phyloP scores from a whole-genome alignment of 2,329 filamentous ascomycete genomes.

The Shiraia bambusicola region DNA sequence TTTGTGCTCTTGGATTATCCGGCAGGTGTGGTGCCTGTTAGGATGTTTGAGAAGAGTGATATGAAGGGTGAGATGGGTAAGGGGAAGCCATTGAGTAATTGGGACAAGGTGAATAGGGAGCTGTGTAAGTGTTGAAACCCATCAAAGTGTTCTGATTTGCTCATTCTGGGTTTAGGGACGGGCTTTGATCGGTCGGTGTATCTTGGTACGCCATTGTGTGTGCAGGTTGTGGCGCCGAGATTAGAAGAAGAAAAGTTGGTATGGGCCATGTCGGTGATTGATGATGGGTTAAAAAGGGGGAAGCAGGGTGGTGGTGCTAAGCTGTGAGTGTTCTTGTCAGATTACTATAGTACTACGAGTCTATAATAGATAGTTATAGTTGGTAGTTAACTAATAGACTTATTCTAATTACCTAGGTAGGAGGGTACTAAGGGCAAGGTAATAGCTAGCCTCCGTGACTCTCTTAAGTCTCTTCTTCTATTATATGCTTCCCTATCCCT shows the following conservation, averaged over 20 bases:
- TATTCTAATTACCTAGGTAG: not conserved
- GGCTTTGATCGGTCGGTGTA: slow-evolving; percentile 57
- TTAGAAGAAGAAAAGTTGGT: slow-evolving; percentile 57
- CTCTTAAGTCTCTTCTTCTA: too few relatives aligned
- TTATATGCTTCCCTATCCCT: too few relatives aligned
- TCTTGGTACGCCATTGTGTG: slow-evolving; percentile 55
- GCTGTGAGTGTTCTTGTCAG: slow-evolving; percentile 6
- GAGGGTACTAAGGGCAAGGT: too few relatives aligned
- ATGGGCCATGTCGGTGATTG: slow-evolving; percentile 57
- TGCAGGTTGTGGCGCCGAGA: slow-evolving; percentile 60
- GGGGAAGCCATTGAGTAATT: slow-evolving; percentile 51
- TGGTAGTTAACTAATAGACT: not conserved
- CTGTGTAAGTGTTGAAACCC: slow-evolving; percentile 50
- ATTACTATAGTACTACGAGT: not conserved
- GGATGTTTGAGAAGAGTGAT: slow-evolving; percentile 53
- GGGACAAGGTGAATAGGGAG: slow-evolving; percentile 62
- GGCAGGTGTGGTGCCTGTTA: slow-evolving; percentile 59
- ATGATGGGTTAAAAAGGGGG: slow-evolving; percentile 44
- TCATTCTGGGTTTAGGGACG: slow-evolving; percentile 35
- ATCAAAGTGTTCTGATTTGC: not conserved
- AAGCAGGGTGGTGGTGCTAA: slow-evolving; percentile 12
- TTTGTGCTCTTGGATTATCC: slow-evolving; percentile 66
- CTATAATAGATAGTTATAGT: not conserved
- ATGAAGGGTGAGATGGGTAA: slow-evolving; percentile 50
- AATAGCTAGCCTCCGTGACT: too few relatives aligned